A percentile compares a stretch with the other conserved stretches of the same genome.
Evolutionary conservation across 2,329 filamentous ascomycete genomes (phyloP).

Genomic region (Cercospora sp.): DNA sequence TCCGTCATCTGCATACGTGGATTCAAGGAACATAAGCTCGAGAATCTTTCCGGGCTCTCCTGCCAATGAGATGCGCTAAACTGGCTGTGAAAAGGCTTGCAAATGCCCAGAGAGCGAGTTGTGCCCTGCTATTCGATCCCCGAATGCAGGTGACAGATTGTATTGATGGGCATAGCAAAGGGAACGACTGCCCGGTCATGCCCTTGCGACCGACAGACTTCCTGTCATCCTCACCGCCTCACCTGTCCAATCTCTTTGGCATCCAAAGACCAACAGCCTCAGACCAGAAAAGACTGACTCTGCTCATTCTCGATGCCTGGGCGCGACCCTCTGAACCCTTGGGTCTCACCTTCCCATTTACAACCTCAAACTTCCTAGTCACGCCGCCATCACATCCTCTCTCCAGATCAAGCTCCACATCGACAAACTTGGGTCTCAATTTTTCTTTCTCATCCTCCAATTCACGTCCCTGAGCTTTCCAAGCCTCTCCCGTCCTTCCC

Average conservation of each 20-base stretch:
- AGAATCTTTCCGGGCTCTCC: too few relatives aligned
- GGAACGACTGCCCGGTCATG: background rate
- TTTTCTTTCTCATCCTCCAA: background rate
- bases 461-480: constrained; percentile 22
- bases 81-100: too few relatives aligned
- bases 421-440: background rate
- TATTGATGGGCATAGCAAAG: background rate
- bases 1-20: too few relatives aligned
- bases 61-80: too few relatives aligned
- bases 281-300: constrained; percentile 35
- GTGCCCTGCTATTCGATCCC: too few relatives aligned
- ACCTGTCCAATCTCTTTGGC: constrained; percentile 23
- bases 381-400: background rate
- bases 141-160: too few relatives aligned
- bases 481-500: constrained; percentile 26
- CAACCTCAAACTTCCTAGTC: constrained; percentile 9
- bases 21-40: too few relatives aligned
- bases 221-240: background rate
- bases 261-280: constrained; percentile 31
- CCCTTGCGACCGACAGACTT: background rate
- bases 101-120: too few relatives aligned
- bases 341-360: constrained; percentile 13
- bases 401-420: constrained; percentile 8
- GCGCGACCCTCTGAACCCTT: constrained; percentile 18
- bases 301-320: constrained; percentile 17